Base-by-base conservation (phyloP, 805 yeast genomes). In the Teunomyces aglyptinius region DNA sequence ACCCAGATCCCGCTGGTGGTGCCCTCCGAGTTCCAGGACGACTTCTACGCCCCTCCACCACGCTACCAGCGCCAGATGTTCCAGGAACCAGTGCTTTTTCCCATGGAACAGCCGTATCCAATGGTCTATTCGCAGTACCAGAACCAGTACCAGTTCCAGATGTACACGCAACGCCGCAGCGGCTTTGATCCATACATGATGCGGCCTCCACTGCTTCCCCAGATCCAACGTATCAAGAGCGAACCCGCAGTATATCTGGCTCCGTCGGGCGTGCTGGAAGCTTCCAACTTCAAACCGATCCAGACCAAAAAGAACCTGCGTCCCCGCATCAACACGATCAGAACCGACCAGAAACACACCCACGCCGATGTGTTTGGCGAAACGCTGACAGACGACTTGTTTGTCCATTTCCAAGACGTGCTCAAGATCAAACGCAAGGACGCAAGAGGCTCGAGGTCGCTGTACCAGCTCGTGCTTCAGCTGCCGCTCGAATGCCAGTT, bases 311-410 rank as follows among this genome's bases (percentile, higher is more conserved):
- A 57, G 45, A 70, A 70, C 51, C 52, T 63, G 16, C 57, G 62
- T 35, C 76, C 76, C 2, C 55, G 73, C 28, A 70, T 70, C 51
- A 63, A 69, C 51, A 67, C 65, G 45, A 55, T 70, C 26, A 54
- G 54, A 8, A 24, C 26, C 26, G 26, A 24, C 26, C 11, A 24
- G 26, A 24, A 24, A 24, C 26, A 24, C 1, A 3, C 13, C 33
- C 10, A 6, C 33, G 33, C 4, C 33, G 16, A 39, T 18, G 47
- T 41, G 12, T 22, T 55, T 15, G 62, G 61, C 5, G 70, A 65
- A 38, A 46, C 51, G 12, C 56, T 61, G 28, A 49, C 51, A 18
- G 70, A 65, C 41, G 58, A 54, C 12, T 44, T 61, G 28, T 63
- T 51, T 42, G 47, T 43, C 12, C 58, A 59, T 36, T 65, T 65